Evolutionary conservation across 352 stramenopile genomes (phyloP), one percentile per base, ranked within the genome.

Genomic region (Peronospora farinosa): DNA sequence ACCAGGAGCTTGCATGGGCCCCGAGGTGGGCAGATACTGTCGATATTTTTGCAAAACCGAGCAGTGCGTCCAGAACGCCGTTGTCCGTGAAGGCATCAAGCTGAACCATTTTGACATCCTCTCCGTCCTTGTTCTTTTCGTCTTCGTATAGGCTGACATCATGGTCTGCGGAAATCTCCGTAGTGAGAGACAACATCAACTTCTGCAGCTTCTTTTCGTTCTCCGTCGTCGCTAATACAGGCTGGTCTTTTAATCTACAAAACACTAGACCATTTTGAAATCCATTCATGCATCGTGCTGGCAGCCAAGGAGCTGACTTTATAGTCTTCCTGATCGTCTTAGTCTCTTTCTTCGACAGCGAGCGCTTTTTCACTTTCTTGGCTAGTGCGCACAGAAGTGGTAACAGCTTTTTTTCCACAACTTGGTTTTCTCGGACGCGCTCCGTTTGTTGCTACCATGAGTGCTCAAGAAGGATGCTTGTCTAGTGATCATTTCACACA

Each of bases 261-360:
- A 62, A 58, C 21, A 44, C 21, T 11, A 55, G 16, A 13, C 23
- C 54, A 52, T 28, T 51, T 33, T 19, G 36, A 37, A 1, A 23
- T 13, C 17, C 47, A 36, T 40, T 33, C 15, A 71, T 13, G 19
- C 46, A 48, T 31, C 49, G 63, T 7, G 59, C 64, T 39, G 67
- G 67, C 8, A 83, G 32, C 72, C 72, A 83, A 13, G 45, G 27
- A 5, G 43, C 59, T 0, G 47, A 25, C 44, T 78, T 83, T 7
- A 83, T 47, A 0, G 52, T 58, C 33, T 74, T 84, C 28, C 74
- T 75, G 7, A 85, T 57, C 25, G 47, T 45, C 13, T 75, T 77
- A 0, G 50, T 31, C 15, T 87, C 74, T 0, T 54, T 35, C 7
- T 71, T 78, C 2, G 60, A 57, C 23, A 85, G 32, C 7, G 68